Base-by-base conservation (phyloP, 2,329 filamentous ascomycete genomes). In the Simplicillium aogashimaense region DNA sequence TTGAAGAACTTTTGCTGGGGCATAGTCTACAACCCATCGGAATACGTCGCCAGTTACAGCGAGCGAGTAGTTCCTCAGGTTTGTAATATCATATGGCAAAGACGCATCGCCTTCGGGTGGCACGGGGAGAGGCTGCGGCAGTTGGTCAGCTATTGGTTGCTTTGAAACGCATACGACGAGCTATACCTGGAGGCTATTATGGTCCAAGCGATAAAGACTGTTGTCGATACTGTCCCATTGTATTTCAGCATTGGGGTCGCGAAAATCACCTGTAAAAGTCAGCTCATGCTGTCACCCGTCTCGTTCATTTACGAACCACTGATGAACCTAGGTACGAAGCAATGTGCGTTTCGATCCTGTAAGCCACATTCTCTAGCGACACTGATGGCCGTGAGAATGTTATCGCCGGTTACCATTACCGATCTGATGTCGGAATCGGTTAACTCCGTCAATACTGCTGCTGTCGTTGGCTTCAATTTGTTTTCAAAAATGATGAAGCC, bases 401-500 rank as follows among this genome's bases (percentile, higher is more conserved):
- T 98, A 67, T 98, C 92, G 25, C 92, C 92, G 0, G 92, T 98
- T 46, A 94, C 94, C 92, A 98, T 98, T 38, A 95, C 80, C 20
- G 84, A 83, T 29, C 86, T 78, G 49, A 98, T 95, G 41, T 84
- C 84, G 7, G 94, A 90, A 39, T 82, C 70, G 28, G 78, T 73
- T 3, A 98, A 72, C 61, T 97, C 89, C 41, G 83, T 74, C 18
- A 98, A 77, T 29, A 95, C 84, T 2, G 73, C 74, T 2, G 85
- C 74, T 0, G 90, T 95, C 15, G 78, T 88, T 2, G 86, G 81
- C 60, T 98, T 98, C 45, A 98, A 67, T 63, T 98, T 98, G 65
- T 98, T 98, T 64, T 98, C 92, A 52, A 98, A 98, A 40, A 98
- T 83, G 55, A 98, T 97, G 63, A 98, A 98, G 5, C 92, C 92